These are phyloP conservation scores for Cercospora janseana DNA, from an alignment of 2,329 filamentous ascomycete genomes.

Conservation along the genomic window DNA sequence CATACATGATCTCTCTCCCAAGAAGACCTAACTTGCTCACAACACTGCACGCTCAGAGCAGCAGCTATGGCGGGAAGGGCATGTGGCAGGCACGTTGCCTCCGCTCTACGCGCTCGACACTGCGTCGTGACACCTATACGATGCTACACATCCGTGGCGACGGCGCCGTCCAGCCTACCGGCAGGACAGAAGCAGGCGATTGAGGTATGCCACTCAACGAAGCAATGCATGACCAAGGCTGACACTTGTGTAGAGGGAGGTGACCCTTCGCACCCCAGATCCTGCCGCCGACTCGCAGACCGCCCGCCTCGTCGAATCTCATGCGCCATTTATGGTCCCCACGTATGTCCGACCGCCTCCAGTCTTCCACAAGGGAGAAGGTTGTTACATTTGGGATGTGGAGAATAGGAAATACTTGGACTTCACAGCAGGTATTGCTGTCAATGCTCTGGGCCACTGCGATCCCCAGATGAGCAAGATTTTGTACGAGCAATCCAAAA, in stretches of 20 bases:
- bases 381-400: conserved; percentile 84
- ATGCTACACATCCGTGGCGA: conserved; percentile 38
- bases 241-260: conserved; percentile 44
- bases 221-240: background rate
- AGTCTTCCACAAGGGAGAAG: conserved; percentile 84
- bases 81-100: conserved; percentile 29
- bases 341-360: conserved; percentile 89
- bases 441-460: conserved; percentile 88
- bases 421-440: conserved; percentile 93
- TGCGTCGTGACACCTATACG: conserved; percentile 16
- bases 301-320: conserved; percentile 68
- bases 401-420: conserved; percentile 89
- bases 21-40: no score
- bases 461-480: conserved; percentile 74
- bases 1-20: background rate
- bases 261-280: conserved; percentile 65
- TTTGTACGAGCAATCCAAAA: conserved; percentile 65
- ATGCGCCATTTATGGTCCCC: conserved; percentile 86
- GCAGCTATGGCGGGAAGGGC: conserved; percentile 15
- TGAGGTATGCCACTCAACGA: conserved; percentile 22
- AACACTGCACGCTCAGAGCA: background rate
- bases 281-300: conserved; percentile 72
- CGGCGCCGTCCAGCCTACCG: conserved; percentile 45
- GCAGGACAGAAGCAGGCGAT: conserved; percentile 38
- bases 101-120: conserved; percentile 21